phyloP scores from a whole-genome alignment of 495 filamentous ascomycete genomes.

The Poronia punctata region DNA sequence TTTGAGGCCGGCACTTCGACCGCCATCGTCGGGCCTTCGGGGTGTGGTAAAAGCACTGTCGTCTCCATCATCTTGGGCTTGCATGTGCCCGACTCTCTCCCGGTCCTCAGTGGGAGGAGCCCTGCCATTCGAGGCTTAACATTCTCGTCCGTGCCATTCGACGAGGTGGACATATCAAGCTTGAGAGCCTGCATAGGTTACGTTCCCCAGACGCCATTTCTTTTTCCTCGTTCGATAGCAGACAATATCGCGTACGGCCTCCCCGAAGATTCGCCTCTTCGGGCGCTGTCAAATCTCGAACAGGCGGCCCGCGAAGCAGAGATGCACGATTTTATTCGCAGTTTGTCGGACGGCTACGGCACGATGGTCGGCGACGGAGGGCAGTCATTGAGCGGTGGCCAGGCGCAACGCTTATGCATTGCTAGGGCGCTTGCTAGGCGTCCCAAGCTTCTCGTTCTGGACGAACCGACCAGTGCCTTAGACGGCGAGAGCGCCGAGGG shows the following conservation, averaged over 20 bases:
- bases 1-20: slow-evolving; percentile 55
- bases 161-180: slow-evolving; percentile 48
- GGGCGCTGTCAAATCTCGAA: slow-evolving; percentile 34
- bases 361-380: slow-evolving; percentile 77
- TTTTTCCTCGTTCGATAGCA: slow-evolving; percentile 66
- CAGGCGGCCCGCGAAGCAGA: slow-evolving; percentile 60
- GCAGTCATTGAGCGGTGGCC: slow-evolving; percentile 68
- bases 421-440: slow-evolving; percentile 68
- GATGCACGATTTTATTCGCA: slow-evolving; percentile 72
- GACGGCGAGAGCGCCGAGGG: slow-evolving; percentile 63
- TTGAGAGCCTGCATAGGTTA: slow-evolving; percentile 65
- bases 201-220: slow-evolving; percentile 69
- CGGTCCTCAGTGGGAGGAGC: neutral
- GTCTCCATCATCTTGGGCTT: slow-evolving; percentile 58
- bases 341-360: slow-evolving; percentile 65
- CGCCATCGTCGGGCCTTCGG: slow-evolving; percentile 76
- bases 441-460: slow-evolving; percentile 68
- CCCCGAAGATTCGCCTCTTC: slow-evolving; percentile 32
- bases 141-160: slow-evolving; percentile 49
- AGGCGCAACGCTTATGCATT: slow-evolving; percentile 76
- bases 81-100: slow-evolving; percentile 22
- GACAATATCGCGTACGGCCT: slow-evolving; percentile 82
- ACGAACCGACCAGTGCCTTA: slow-evolving; percentile 80
- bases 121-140: slow-evolving; percentile 35
- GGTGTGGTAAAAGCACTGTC: slow-evolving; percentile 85